Base-by-base conservation (phyloP, 2,329 filamentous ascomycete species). In the Achaetomium macrosporum region DNA sequence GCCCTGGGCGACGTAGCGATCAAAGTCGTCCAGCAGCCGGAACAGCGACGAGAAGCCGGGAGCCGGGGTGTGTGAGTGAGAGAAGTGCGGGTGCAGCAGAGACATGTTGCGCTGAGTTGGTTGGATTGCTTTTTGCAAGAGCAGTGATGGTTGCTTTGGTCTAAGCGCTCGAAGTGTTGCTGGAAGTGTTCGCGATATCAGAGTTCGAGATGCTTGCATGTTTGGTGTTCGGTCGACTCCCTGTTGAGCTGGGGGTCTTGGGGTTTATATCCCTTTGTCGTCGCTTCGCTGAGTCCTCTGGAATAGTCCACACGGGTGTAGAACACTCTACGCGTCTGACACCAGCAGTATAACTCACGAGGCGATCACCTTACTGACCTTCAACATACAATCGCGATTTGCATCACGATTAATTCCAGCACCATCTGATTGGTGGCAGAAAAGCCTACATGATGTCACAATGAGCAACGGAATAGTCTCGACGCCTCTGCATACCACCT, bases 1-100 rank as follows among this genome's bases (percentile, higher is more conserved):
- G 16, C 19, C 35, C 42, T 71, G 71, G 58, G 12, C 25, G 31
- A 72, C 72, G 69, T 83, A 82, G 65, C 69, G 73, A 65, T 84
- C 80, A 59, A 80, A 83, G 69, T 84, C 81, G 61, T 84, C 79
- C 46, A 85, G 76, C 55, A 85, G 75, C 54, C 79, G 79, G 76
- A 85, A 83, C 64, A 85, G 77, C 50, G 80, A 77, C 36, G 74
- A 75, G 68, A 82, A 61, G 36, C 54, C 56, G 4, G 56, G 49
- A 5, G 53, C 20, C 19, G 25, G 35, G 31, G 45, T 20, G 42
- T 29, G 33, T 15, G 49, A 16, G 44, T 49, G 49, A 13, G 48
- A 47, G 46, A 44, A 39, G 58, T 45, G 51, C 3, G 59, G 59
- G 46, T 55, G 42, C 48, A 50, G 58, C 40, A 61, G 51, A 47